Percentiles rank a stretch among this genome's conserved stretches.
These are phyloP conservation scores for Botrytis fragariae DNA, from an alignment of 2,329 filamentous ascomycete genomes.

Conservation along the genomic window DNA sequence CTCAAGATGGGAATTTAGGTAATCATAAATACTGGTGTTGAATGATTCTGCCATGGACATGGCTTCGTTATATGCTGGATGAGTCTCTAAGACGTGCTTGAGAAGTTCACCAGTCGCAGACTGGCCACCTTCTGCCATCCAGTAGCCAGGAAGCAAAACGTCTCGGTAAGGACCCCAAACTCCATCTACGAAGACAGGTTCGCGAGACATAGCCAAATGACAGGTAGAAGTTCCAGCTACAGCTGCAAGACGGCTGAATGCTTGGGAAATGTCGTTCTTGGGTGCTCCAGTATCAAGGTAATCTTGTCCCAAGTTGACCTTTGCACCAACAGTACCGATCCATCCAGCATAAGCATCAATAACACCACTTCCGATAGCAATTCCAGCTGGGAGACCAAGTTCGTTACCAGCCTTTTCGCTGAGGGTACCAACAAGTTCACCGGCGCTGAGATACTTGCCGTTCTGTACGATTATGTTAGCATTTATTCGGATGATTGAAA, in stretches of 20 bases:
- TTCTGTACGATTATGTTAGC: conserved; percentile 57
- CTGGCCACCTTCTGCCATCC: conserved; percentile 97
- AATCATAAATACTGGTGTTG: conserved; percentile 90
- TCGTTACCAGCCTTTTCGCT: conserved; percentile 80
- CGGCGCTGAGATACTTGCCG: conserved; percentile 85
- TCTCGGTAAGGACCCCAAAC: conserved; percentile 98
- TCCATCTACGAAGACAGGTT: conserved; percentile 89
- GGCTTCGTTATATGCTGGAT: conserved; percentile 83
- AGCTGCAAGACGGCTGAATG: conserved; percentile 87
- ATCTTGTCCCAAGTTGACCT: conserved; percentile 71
- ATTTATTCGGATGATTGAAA: conserved; percentile 12
- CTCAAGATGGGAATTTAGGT: conserved; percentile 82
- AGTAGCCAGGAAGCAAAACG: conserved; percentile 85
- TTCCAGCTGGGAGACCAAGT: conserved; percentile 80
- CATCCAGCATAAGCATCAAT: conserved; percentile 98
- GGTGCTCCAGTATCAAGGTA: conserved; percentile 65
- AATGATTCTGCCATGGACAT: conserved; percentile 75
- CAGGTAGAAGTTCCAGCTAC: conserved; percentile 97
- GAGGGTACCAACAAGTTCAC: conserved; percentile 82
- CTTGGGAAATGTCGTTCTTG: conserved; percentile 85
- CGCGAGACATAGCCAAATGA: conserved; percentile 90
- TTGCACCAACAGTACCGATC: conserved; percentile 98
- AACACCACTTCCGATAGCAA: conserved; percentile 91
- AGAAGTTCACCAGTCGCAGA: conserved; percentile 93
- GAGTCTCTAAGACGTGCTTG: conserved; percentile 91